A percentile compares a stretch with the other conserved stretches of the same genome.
These are phyloP conservation scores for Paralagenidium karlingii DNA, from an alignment of 352 stramenopile species.

Conservation along the genomic window DNA sequence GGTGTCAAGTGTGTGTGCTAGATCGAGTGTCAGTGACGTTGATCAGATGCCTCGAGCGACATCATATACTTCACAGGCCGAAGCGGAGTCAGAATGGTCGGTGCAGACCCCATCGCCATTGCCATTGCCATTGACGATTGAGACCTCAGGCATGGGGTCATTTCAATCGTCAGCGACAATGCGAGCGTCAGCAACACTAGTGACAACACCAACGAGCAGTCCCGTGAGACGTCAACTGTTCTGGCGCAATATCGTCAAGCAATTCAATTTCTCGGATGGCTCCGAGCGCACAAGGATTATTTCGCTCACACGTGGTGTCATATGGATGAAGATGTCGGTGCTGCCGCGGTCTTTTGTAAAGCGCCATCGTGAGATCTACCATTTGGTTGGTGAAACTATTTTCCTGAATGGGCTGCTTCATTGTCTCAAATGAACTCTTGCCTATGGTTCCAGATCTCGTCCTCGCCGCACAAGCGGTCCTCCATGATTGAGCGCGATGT, in stretches of 20 bases:
- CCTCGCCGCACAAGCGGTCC: conserved; percentile 51
- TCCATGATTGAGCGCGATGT: conserved; percentile 66
- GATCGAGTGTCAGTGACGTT: too few species aligned
- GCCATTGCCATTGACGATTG: too few species aligned
- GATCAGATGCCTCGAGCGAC: too few species aligned
- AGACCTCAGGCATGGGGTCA: too few species aligned
- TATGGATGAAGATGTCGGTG: conserved; percentile 43
- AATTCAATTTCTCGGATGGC: conserved; percentile 67
- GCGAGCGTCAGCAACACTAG: too few species aligned
- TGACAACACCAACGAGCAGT: too few species aligned
- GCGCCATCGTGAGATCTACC: conserved; percentile 69
- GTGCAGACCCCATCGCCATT: too few species aligned
- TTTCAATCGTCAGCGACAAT: too few species aligned
- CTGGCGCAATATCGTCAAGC: conserved; percentile 67
- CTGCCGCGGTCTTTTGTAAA: conserved; percentile 38
- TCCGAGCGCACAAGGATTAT: conserved; percentile 45
- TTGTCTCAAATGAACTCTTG: not conserved
- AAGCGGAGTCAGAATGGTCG: too few species aligned
- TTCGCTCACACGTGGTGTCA: conserved; percentile 45
- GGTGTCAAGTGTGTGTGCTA: too few species aligned
- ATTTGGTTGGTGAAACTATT: conserved; percentile 19
- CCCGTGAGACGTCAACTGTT: conserved; percentile 37
- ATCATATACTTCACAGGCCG: too few species aligned
- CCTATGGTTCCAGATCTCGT: conserved; percentile 20
- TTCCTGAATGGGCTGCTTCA: not conserved